Evolutionary conservation across 371 early-diverging fungal species (phyloP), one percentile per base, ranked within the genome.

Genomic region (Blyttiomyces sp.): DNA sequence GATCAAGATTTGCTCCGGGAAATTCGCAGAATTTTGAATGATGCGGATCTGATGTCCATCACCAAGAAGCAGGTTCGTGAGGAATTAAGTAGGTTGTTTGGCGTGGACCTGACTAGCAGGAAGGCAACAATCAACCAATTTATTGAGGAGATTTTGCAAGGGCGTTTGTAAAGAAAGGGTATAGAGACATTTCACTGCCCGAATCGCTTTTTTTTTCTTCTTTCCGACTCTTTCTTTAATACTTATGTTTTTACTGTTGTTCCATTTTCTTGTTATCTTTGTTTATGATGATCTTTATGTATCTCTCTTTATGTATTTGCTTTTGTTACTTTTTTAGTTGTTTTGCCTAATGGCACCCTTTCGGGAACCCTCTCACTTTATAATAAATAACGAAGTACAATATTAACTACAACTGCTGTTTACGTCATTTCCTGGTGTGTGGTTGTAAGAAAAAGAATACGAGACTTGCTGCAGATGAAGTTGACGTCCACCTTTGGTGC

Each of bases 1-100:
- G 90, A 95, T 60, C 91, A 91, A 30, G 88, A 92, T 61, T 74
- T 96, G 30, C 65, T 90, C 11, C 71, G 75, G 39, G 91, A 92
- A 79, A 89, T 92, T 57, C 78, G 84, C 53, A 82, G 82, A 32
- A 89, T 93, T 27, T 80, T 96, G 16, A 71, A 84, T 19, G 86
- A 86, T 2, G 88, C 90, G 13, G 64, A 80, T 51, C 51, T 81
- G 54, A 77, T 76, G 80, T 70, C 69, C 2, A 60, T 77, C 56
- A 80, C 83, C n/a, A 81, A 82, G 69, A 76, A 77, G 59, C 72
- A 79, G 46, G 89, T 96, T 32, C 80, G 96, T 7, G 90, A 92
- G 54, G 85, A 90, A 54, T 71, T 96, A 49, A 80, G 86, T 28
- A 58, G 67, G 34, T 67, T 84, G 36, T 91, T 89, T 72, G 88